Conservation (phyloP, 805 yeast genomes). For the Barnettozyma botsteinii region DNA sequence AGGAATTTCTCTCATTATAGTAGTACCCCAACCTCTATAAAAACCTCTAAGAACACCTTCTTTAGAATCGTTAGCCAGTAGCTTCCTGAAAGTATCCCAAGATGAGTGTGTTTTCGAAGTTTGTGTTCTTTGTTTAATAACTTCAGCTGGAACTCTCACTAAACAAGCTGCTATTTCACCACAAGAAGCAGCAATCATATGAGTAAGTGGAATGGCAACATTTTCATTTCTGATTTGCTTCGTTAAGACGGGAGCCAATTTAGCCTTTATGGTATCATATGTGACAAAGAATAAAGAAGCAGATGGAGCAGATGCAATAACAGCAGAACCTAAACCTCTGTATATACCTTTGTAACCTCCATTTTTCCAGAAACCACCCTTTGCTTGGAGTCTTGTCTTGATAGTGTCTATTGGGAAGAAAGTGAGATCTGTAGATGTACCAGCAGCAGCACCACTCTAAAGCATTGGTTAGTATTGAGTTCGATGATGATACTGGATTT, state of each 20-base stretch:
- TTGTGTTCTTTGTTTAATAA: constrained; percentile 92
- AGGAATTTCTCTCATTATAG: constrained; percentile 93
- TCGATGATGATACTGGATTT: background rate
- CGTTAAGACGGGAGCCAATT: constrained; percentile 34
- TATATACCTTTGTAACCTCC: constrained; percentile 94
- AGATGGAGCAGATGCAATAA: constrained; percentile 91
- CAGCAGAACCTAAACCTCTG: constrained; percentile 87
- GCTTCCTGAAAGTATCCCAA: constrained; percentile 55
- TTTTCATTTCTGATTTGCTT: constrained; percentile 23
- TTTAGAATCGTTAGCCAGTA: constrained; percentile 49
- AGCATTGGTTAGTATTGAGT: background rate
- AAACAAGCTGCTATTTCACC: constrained; percentile 94
- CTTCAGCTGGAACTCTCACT: constrained; percentile 95
- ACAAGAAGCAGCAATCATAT: constrained; percentile 81
- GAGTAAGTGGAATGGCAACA: constrained; percentile 41
- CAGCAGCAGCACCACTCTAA: constrained; percentile 88
- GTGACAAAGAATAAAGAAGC: constrained; percentile 76
- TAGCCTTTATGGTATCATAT: constrained; percentile 67
- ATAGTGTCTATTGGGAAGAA: constrained; percentile 96
- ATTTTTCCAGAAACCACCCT: constrained; percentile 85
- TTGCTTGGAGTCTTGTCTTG: constrained; percentile 91
- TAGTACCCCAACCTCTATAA: constrained; percentile 90
- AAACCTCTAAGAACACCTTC: constrained; percentile 76
- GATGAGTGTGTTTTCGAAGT: constrained; percentile 64
- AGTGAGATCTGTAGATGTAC: constrained; percentile 89